These are phyloP conservation scores for Thielaviopsis populi DNA, from an alignment of 2,329 filamentous ascomycete species.

Conservation along the genomic window DNA sequence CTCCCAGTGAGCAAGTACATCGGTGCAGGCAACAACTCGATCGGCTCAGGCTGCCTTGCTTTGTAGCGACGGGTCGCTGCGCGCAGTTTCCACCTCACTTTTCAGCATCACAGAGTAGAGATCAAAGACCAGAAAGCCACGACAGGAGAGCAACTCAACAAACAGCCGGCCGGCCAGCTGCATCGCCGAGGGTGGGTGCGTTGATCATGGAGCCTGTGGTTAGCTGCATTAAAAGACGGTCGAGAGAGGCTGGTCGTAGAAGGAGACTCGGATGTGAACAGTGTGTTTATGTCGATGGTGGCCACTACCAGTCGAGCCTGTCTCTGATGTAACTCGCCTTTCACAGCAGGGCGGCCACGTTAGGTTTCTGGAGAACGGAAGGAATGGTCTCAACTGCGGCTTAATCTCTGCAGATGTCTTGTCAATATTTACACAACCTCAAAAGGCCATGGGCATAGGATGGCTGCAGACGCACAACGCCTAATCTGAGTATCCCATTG, in stretches of 20 bases:
- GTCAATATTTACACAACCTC: neutral
- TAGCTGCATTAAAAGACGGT: neutral
- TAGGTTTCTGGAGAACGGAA: neutral
- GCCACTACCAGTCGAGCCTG: neutral
- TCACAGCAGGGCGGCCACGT: neutral
- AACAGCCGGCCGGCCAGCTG: neutral
- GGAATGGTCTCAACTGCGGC: neutral
- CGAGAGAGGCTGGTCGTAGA: neutral
- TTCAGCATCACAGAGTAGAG: neutral
- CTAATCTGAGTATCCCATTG: neutral
- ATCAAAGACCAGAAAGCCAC: neutral
- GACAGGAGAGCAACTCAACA: neutral
- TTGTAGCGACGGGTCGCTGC: neutral
- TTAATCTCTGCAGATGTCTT: neutral
- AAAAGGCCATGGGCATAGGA: neutral
- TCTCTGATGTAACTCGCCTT: neutral
- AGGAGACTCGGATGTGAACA: neutral
- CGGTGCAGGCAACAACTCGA: neutral
- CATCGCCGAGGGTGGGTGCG: neutral
- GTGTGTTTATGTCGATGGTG: neutral
- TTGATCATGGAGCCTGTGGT: neutral
- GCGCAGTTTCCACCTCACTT: too few species aligned
- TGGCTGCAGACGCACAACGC: constrained; percentile 2
- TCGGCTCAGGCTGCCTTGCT: neutral
- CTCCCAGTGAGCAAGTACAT: neutral